A percentile compares a stretch with the other conserved stretches of the same genome.
These are phyloP conservation scores for Phytopythium ostracodes DNA, from an alignment of 352 stramenopile genomes.

Conservation along the genomic window DNA sequence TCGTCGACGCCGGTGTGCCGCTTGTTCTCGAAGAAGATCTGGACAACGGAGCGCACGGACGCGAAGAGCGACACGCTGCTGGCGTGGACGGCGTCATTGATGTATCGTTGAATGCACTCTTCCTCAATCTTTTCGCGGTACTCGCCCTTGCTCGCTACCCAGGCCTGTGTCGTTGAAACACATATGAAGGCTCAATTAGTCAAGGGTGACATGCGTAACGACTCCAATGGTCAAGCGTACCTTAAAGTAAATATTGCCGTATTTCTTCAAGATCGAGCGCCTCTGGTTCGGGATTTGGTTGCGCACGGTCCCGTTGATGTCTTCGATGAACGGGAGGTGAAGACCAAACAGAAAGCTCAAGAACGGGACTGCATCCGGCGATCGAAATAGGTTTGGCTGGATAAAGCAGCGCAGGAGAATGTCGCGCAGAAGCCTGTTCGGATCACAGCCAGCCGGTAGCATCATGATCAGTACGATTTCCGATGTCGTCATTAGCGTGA, in stretches of 20 bases:
- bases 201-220: neutral
- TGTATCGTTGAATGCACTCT: slow-evolving; percentile 78
- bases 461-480: neutral
- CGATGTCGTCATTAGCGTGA: neutral
- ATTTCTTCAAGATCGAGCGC: slow-evolving; percentile 79
- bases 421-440: slow-evolving; percentile 49
- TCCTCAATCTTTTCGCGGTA: slow-evolving; percentile 74
- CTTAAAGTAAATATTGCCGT: slow-evolving; percentile 82
- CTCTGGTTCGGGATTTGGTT: slow-evolving; percentile 85
- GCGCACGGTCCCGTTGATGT: slow-evolving; percentile 87
- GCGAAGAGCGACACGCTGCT: slow-evolving; percentile 65
- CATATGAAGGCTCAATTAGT: neutral
- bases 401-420: slow-evolving; percentile 88
- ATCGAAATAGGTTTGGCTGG: slow-evolving; percentile 80
- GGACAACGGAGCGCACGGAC: slow-evolving; percentile 56
- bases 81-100: slow-evolving; percentile 70
- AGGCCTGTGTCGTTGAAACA: slow-evolving; percentile 28
- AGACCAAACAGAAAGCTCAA: slow-evolving; percentile 86
- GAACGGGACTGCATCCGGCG: slow-evolving; percentile 75
- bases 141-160: slow-evolving; percentile 51
- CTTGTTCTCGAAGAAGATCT: slow-evolving; percentile 88
- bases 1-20: slow-evolving; percentile 73
- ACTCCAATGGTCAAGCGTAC: slow-evolving; percentile 9
- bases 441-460: neutral
- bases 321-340: slow-evolving; percentile 74